Conservation (phyloP, 176 grass and related monocot species). For the Cenchrus fungigraminus region DNA sequence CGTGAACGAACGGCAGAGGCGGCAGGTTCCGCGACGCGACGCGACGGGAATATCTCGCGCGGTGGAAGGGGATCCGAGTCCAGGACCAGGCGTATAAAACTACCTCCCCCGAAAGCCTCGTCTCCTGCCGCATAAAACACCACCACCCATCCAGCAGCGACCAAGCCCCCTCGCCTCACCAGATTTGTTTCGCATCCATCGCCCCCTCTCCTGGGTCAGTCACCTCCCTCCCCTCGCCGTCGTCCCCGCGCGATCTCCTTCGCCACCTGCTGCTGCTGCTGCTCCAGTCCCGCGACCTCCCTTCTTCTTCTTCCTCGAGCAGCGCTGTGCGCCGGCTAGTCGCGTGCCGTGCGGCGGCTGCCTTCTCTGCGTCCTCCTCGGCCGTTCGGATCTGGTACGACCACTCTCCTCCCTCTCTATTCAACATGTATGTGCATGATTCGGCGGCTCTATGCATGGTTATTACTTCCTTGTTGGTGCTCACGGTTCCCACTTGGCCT, state of each 20-base stretch:
- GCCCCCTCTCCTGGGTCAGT: too few species aligned
- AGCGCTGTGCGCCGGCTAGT: neutral
- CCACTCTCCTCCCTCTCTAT: neutral
- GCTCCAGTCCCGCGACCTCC: neutral
- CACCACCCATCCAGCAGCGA: neutral
- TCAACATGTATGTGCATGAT: neutral
- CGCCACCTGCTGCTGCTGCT: neutral
- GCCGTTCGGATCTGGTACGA: neutral
- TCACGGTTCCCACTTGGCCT: neutral
- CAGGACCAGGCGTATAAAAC: neutral
- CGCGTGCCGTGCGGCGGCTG: too few species aligned
- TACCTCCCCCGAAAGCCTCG: neutral
- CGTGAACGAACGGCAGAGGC: too few species aligned
- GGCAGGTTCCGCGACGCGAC: too few species aligned
- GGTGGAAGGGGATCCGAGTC: too few species aligned
- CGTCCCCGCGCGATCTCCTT: neutral
- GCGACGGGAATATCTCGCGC: too few species aligned
- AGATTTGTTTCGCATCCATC: neutral
- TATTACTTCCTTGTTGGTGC: neutral
- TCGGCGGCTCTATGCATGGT: neutral
- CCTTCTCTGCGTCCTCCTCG: neutral
- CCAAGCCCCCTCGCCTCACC: too few species aligned
- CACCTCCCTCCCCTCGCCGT: too few species aligned
- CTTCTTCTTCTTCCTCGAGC: neutral
- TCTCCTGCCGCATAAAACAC: neutral